Base-by-base conservation (phyloP, 2,329 filamentous ascomycete species). In the Coniella vitis region DNA sequence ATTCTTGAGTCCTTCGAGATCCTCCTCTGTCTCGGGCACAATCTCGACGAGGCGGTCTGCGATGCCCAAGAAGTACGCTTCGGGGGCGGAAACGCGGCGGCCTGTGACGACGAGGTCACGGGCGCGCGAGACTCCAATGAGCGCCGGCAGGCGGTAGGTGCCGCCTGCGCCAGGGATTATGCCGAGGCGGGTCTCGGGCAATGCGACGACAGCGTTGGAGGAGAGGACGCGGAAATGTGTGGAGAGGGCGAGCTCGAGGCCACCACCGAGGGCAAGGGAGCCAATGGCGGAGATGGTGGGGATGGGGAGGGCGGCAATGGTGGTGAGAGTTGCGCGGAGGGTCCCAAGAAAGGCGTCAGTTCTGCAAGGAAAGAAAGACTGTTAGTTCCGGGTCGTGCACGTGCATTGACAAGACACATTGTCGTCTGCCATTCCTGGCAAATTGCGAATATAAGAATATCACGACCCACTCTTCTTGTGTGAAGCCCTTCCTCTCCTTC, bases 91-190 rank as follows among this genome's bases (percentile, higher is more conserved):
- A 12, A 98, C 86, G 38, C 89, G 76, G n/a, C 93, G 80, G 3
- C 93, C 93, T 0, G 91, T 97, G 8, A 97, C 73, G 45, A 97
- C 85, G 59, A 97, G 71, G 65, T 98, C 91, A 44, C 90, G 78
- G n/a, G 93, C 93, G 48, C 90, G 82, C 21, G 77, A 74, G 20
- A 86, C 70, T 4, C 93, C 93, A 56, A 98, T 84, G 17, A 98
- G 69, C 8, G 76, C 78, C 1, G 90, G 89, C 1, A 98, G 81
- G 9, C 93, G 84, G 66, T 89, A 88, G 1, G 91, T 97, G 52
- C 91, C 93, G 38, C 93, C 93, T 2, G 91, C 93, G 51, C 93
- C 93, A 3, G 93, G 93, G 56, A 98, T 86, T 63, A 98, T 98
- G 48, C 86, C 93, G 2, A 98, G 78, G 2, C 90, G 78, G 1